phyloP scores from a whole-genome alignment of 129 eudicot genomes.

The Centrapalus pauciflorus region DNA sequence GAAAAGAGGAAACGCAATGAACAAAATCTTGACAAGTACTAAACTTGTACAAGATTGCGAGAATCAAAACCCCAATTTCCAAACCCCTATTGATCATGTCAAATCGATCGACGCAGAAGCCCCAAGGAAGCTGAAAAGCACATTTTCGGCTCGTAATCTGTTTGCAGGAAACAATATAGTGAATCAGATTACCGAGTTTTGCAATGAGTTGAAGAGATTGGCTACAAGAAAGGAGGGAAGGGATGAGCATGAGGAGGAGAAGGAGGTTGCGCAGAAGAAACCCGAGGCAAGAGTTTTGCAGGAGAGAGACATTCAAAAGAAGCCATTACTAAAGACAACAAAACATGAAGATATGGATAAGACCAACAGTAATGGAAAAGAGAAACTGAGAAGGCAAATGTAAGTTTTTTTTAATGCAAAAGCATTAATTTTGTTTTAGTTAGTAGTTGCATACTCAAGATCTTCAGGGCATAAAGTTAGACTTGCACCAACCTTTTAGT shows the following conservation, averaged over 20 bases:
- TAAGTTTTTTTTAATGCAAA: constrained; percentile 2
- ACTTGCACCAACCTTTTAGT: not conserved
- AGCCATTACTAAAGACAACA: constrained; percentile 49
- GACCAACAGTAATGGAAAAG: constrained; percentile 21
- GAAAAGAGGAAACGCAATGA: constrained; percentile 43
- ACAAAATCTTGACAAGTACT: constrained; percentile 9
- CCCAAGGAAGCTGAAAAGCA: constrained; percentile 43
- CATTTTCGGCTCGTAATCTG: constrained; percentile 58
- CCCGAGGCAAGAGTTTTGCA: constrained; percentile 11
- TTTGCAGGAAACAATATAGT: constrained; percentile 58
- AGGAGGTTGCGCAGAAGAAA: constrained; percentile 4
- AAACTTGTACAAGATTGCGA: constrained; percentile 44
- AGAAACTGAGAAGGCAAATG: constrained; percentile 44
- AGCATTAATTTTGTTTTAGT: not conserved
- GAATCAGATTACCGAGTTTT: constrained; percentile 55
- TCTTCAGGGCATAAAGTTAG: not conserved
- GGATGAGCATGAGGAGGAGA: constrained; percentile 21
- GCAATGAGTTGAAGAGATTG: constrained; percentile 66
- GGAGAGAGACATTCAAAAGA: constrained; percentile 39
- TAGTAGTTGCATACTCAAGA: not conserved
- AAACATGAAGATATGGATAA: constrained; percentile 25
- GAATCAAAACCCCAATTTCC: constrained; percentile 58
- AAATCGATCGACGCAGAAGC: constrained; percentile 52
- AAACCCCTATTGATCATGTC: constrained; percentile 36
- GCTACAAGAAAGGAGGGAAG: constrained; percentile 38